Evolutionary conservation across 352 stramenopile species (phyloP), one percentile per base, ranked within the genome.

Genomic region (Phytophthora nicotianae): DNA sequence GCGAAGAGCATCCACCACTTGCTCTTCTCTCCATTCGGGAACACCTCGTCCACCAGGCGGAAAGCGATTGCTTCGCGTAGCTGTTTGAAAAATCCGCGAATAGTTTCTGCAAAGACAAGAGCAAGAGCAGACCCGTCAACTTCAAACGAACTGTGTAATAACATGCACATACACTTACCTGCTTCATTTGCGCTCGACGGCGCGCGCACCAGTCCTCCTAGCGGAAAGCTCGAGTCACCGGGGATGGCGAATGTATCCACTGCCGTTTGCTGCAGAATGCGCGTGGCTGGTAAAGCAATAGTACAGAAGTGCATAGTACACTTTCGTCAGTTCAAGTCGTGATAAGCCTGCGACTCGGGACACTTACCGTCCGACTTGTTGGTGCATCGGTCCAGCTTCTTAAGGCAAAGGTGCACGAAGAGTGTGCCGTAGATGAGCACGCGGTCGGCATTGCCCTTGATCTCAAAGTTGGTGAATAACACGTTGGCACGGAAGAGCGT

Each of bases 1-100:
- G 88, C 77, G 60, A 97, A 98, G 35, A 94, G 69, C 85, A 95
- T 96, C 92, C 92, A 98, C 89, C 93, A 98, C 79, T 98, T 98
- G 84, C 93, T 97, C 61, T 89, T 86, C 58, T 79, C 72, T 57
- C 81, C 87, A 60, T 97, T 92, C 27, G 69, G 76, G 50, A 90
- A 97, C 13, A 98, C 80, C 37, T 88, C 67, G 27, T 97, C 90
- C 10, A 92, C 77, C 7, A 97, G 61, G 17, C 92, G 81, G 46
- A 86, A 76, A 19, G 82, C 78, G 49, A 96, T 85, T 3, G 90
- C 79, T 61, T 96, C 88, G 40, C 92, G 85, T 27, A 97, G 75
- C 58, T 98, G 92, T 73, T 97, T 97, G 17, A 97, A 83, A 74
- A 96, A 98, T 11, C 79, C 81, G 32, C 83, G 86, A 53, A 91